phyloP scores from a whole-genome alignment of 1,284 basidiomycete species.

The Fomitopsis palustris region DNA sequence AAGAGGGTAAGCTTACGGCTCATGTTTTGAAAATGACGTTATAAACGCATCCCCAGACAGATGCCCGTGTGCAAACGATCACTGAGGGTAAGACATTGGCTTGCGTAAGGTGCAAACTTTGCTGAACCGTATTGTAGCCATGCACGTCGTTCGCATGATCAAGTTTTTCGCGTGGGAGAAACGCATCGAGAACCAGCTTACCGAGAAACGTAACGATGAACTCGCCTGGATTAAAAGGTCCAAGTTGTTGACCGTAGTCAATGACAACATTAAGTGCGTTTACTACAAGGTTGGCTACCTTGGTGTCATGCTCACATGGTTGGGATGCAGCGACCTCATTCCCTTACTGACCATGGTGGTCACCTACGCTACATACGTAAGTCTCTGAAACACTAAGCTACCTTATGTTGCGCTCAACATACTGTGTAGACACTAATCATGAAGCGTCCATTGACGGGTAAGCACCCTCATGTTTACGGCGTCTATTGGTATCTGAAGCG shows the following conservation, averaged over 20 bases:
- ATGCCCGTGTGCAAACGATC: slow-evolving; percentile 5
- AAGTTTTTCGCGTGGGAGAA: slow-evolving; percentile 60
- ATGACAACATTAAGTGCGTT: slow-evolving; percentile 32
- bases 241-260: slow-evolving; percentile 32
- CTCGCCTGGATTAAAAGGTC: slow-evolving; percentile 40
- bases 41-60: neutral
- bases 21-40: neutral
- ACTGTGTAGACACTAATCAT: slow-evolving; percentile 29
- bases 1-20: neutral
- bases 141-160: slow-evolving; percentile 39
- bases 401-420: neutral
- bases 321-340: slow-evolving; percentile 44
- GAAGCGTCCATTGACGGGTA: slow-evolving; percentile 27
- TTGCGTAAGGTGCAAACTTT: neutral
- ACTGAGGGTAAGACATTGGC: neutral
- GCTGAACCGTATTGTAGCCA: neutral
- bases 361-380: slow-evolving; percentile 58
- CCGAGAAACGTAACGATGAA: slow-evolving; percentile 48
- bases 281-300: neutral
- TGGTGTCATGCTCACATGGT: neutral
- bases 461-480: neutral
- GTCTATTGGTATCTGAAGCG: neutral
- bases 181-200: slow-evolving; percentile 27
- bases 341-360: slow-evolving; percentile 64
- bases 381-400: slow-evolving; percentile 3